Conservation (phyloP, 2,329 filamentous ascomycete species). For the Xylaria digitata region DNA sequence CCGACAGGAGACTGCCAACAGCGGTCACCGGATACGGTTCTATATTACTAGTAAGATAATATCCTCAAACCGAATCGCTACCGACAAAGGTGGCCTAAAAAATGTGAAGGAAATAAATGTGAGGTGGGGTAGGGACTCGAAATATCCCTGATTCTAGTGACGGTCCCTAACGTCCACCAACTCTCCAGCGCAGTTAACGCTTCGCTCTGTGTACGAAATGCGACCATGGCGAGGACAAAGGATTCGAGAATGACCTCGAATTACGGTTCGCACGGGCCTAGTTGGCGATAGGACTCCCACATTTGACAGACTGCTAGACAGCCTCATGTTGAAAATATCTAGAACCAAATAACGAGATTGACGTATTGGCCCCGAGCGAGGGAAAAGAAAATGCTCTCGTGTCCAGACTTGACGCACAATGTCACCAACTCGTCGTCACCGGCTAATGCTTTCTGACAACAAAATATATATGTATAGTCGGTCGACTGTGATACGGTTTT, state of each 20-base stretch:
- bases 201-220: neutral
- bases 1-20: conserved; percentile 10
- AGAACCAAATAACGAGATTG: conserved; percentile 4
- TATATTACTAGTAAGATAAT: neutral
- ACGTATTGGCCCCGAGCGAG: conserved; percentile 1
- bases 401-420: conserved; percentile 1
- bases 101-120: conserved; percentile 3
- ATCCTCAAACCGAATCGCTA: conserved; percentile 5
- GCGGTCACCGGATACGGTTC: conserved; percentile 1
- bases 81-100: neutral
- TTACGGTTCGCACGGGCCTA: neutral
- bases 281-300: neutral
- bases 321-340: conserved; percentile 12
- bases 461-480: conserved; percentile 15
- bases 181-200: neutral
- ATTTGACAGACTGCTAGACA: conserved; percentile 2
- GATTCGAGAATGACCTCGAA: neutral
- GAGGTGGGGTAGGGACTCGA: neutral
- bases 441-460: conserved; percentile 3
- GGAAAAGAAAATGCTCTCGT: conserved; percentile 6
- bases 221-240: neutral
- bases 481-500: conserved; percentile 4
- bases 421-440: neutral
- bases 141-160: neutral
- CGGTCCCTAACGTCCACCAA: conserved; percentile 15